Evolutionary conservation across 345 rosid genomes (phyloP).

Genomic region (Heritiera fomes): DNA sequence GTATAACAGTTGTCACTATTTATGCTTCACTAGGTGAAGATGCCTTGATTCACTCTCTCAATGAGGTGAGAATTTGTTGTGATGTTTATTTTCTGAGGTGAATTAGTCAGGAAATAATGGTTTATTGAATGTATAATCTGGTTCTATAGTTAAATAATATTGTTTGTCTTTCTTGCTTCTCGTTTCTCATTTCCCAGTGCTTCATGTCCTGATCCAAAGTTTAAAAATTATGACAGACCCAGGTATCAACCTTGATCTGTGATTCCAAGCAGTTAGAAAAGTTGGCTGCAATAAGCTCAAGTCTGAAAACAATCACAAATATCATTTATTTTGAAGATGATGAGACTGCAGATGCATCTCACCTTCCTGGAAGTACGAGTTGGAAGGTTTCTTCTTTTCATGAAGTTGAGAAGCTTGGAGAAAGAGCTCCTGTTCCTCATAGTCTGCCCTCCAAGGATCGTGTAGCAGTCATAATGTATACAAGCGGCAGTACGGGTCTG

Average conservation of each 20-base stretch:
- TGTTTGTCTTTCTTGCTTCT: not conserved
- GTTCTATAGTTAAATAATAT: not conserved
- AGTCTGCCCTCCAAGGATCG: conserved; percentile 67
- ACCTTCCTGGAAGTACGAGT: conserved; percentile 33
- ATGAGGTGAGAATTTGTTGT: conserved; percentile 57
- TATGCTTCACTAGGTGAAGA: conserved; percentile 95
- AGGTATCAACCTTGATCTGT: conserved; percentile 76
- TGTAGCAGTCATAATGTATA: conserved; percentile 83
- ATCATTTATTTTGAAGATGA: conserved; percentile 75
- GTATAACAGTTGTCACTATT: conserved; percentile 71
- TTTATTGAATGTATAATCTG: not conserved
- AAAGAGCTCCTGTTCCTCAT: conserved; percentile 50
- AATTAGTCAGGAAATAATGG: conserved; percentile 8
- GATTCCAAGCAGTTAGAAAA: conserved; percentile 74
- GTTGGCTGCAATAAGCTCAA: conserved; percentile 60
- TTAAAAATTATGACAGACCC: conserved; percentile 59
- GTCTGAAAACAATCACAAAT: conserved; percentile 52
- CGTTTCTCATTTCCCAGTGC: not conserved
- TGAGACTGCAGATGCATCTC: conserved; percentile 42
- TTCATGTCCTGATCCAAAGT: conserved; percentile 18
- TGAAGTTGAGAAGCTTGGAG: conserved; percentile 77
- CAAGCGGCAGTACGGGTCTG: conserved; percentile 93
- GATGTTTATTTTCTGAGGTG: conserved; percentile 6
- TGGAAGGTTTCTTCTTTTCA: conserved; percentile 67
- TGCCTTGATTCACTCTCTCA: conserved; percentile 75